Evolutionary conservation across 805 yeast species (phyloP), one percentile per base, ranked within the genome.

Genomic region (Sugiyamaella valdiviana): DNA sequence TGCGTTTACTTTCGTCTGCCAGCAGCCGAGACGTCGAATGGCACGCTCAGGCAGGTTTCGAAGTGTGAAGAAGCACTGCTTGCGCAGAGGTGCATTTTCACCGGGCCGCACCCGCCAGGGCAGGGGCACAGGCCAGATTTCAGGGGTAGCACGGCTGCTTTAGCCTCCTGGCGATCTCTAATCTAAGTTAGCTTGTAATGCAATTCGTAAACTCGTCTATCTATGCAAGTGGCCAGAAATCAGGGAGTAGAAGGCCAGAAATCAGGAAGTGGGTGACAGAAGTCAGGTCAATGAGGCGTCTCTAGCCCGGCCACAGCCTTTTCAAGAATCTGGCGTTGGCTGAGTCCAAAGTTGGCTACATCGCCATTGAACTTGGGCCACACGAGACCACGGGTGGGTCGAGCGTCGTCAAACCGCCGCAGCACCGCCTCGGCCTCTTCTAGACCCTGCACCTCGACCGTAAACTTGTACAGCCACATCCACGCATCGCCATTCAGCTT

Each of bases 401-500:
- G 14, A 5, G 44, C 44, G 12, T 16, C 16, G 19, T 12, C 15
- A 15, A 41, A 41, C n/a, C 20, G 24, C n/a, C 21, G 19, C 12
- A 41, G 2, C 3, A 26, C 36, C 12, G 17, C 15, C 4, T 17
- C 36, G 7, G 2, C 15, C 6, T 41, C 44, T 14, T n/a, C 19
- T n/a, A 15, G 42, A 17, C 3, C 29, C 24, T 41, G 21, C 9
- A 17, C 36, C 9, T 26, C 4, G 21, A 5, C 17, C 39, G 70
- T 49, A 52, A 75, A 78, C 22, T 72, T 69, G 56, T 76, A 78
- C 17, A 57, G 51, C 83, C 88, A 82, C 0, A 79, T 76, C 84
- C 95, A 88, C 2, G 74, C 65, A 64, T 90, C 97, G 3, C 95
- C 97, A 59, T 71, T 76, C n/a, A 65, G 69, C 1, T 69, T 63